Evolutionary conservation across 352 stramenopile species (phyloP).

Genomic region (Thalassiosira gravida): DNA sequence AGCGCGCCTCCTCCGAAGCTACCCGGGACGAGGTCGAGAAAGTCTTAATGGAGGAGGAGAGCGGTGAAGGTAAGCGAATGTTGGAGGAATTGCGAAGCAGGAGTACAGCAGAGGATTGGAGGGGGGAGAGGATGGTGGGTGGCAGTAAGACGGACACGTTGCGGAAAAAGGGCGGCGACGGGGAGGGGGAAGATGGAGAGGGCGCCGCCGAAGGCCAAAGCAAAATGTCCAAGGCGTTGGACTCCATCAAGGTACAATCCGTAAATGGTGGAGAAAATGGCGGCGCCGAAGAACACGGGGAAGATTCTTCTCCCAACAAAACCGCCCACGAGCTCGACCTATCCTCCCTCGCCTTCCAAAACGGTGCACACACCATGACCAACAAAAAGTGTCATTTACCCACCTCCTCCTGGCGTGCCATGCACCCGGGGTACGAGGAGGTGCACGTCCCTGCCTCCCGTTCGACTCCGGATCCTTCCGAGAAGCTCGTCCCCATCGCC

Average conservation of each 20-base stretch:
- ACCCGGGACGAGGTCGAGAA: constrained; percentile 89
- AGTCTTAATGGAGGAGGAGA: constrained; percentile 89
- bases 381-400: constrained; percentile 96
- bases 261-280: constrained; percentile 37
- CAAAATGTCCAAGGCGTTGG: constrained; percentile 66
- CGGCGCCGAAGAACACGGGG: constrained; percentile 4
- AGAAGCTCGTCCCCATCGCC: constrained; percentile 89
- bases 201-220: constrained; percentile 17
- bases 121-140: constrained; percentile 87
- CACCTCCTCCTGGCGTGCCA: constrained; percentile 94
- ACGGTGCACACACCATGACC: constrained; percentile 96
- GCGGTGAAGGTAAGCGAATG: constrained; percentile 88
- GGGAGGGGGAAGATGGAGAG: constrained; percentile 29
- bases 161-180: constrained; percentile 42
- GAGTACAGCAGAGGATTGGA: constrained; percentile 92
- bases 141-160: constrained; percentile 51
- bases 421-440: constrained; percentile 98
- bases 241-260: constrained; percentile 65
- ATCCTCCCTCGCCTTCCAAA: constrained; percentile 92
- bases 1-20: constrained; percentile 93
- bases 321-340: constrained; percentile 91
- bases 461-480: constrained; percentile 76
- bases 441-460: constrained; percentile 96
- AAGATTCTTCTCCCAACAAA: not conserved
- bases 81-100: constrained; percentile 90